Evolutionary conservation across 1,284 basidiomycete genomes (phyloP), one percentile per base, ranked within the genome.

Genomic region (Hemileia vastatrix): DNA sequence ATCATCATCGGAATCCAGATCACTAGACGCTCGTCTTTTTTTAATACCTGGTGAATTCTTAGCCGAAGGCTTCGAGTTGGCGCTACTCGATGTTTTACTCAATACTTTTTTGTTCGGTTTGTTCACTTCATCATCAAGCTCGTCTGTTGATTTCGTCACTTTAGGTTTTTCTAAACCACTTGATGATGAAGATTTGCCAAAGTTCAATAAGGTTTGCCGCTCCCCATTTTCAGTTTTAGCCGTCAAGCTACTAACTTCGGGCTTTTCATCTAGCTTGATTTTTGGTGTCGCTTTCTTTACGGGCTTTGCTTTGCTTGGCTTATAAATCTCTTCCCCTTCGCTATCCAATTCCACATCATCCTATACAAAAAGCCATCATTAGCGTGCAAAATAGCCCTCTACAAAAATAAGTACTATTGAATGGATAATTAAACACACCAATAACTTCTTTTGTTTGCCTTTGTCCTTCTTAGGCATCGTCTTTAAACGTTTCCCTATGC

Each of bases 311-410:
- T 40, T 36, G 9, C 23, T 50, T 23, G 57, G 57, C 36, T 59
- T 59, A 21, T 59, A 59, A 24, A 59, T 19, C 33, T 59, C 49
- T 36, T 59, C 57, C 24, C 57, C 57, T n/a, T 59, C 57, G 11
- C 57, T 59, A 44, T 59, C 57, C 15, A 59, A 31, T 52, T 59
- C 57, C 23, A 21, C 47, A 6, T 59, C 3, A n/a, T 6, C 24
- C 57, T 51, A 32, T 15, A 31, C 6, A 1, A 56, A 13, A 13
- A 43, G 19, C 6, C 27, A 18, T 19, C 13, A 45, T 40, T 45
- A 19, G 1, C 15, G 11, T 13, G 31, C 21, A 1, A 55, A 40
- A 54, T n/a, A 19, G 19, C n/a, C 21, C 8, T 3, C 23, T 32
- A 21, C 40, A 18, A 44, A 36, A 45, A 56, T n/a, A 19, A 33